Base-by-base conservation (phyloP, 768 basidiomycete genomes). In the Rhodosporidiobolus odoratus region DNA sequence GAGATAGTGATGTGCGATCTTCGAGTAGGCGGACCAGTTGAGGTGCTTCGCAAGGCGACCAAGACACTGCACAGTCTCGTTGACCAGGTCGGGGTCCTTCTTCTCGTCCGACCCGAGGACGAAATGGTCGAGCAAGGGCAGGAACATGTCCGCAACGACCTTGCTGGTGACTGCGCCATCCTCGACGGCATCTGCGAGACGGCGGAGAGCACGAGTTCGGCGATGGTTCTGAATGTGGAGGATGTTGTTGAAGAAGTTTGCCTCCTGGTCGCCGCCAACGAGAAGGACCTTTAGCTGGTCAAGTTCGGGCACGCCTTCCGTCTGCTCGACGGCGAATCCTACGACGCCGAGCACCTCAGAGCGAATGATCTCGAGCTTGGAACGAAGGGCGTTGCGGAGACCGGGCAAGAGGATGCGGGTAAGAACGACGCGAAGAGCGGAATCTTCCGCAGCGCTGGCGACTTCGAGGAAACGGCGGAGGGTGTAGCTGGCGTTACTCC, bases 211-310 rank as follows among this genome's bases (percentile, higher is more conserved):
- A 10, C 74, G 61, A n/a, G 74, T 62, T 13, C 76, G 69, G 25
- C 73, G 62, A 56, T 92, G 9, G 86, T 86, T 27, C 80, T 99
- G 96, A 53, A 98, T 86, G 78, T 99, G 96, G 62, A 89, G 86
- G 58, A 97, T 86, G 79, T 99, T 99, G 82, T 88, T 88, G 85
- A 99, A 98, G 82, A 98, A 94, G 78, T 89, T 93, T 40, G 92
- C 92, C 79, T 99, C 95, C 58, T 90, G 88, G 77, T 98, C 93
- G 2, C 91, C 94, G 25, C 84, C 86, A 13, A 90, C 91, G 40
- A 97, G 84, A 12, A 98, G 80, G 17, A 87, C 83, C 32, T 82
- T 85, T 86, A 98, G 87, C 77, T 97, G 93, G 59, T 86, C 86
- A 35, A 97, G 80, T 3, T 84, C 79, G 0, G 81, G 77, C 38